Conservation (phyloP, 352 stramenopile species). For the Pythium oligandrum region DNA sequence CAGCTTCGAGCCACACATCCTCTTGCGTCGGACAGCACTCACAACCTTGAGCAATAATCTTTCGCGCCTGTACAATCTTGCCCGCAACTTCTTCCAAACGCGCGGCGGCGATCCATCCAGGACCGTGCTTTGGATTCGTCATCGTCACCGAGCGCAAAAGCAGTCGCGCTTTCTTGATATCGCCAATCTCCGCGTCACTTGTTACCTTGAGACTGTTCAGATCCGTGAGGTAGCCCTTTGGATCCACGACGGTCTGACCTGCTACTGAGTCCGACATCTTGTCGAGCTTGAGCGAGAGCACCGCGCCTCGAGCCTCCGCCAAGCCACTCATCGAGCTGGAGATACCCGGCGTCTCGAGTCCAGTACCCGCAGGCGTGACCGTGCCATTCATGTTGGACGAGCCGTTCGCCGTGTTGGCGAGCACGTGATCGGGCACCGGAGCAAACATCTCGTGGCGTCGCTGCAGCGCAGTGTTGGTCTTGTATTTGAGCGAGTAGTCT, state of each 20-base stretch:
- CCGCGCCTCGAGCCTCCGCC: slow-evolving; percentile 88
- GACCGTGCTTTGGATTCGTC: slow-evolving; percentile 98
- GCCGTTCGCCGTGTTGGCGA: slow-evolving; percentile 48
- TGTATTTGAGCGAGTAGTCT: slow-evolving; percentile 93
- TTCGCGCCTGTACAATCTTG: slow-evolving; percentile 94
- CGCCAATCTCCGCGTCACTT: slow-evolving; percentile 93
- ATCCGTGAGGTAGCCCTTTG: slow-evolving; percentile 97
- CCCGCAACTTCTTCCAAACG: slow-evolving; percentile 96
- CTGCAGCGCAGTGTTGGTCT: slow-evolving; percentile 88
- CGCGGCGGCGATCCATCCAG: slow-evolving; percentile 98
- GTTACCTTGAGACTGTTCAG: slow-evolving; percentile 94
- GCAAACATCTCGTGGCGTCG: slow-evolving; percentile 94
- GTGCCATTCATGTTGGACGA: slow-evolving; percentile 35
- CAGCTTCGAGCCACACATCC: slow-evolving; percentile 98
- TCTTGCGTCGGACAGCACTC: slow-evolving; percentile 95
- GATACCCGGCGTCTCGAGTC: slow-evolving; percentile 49
- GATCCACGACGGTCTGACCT: slow-evolving; percentile 97
- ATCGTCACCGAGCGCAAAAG: slow-evolving; percentile 95
- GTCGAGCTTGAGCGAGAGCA: slow-evolving; percentile 95
- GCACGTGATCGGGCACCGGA: slow-evolving; percentile 91
- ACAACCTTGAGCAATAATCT: slow-evolving; percentile 97
- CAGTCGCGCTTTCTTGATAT: slow-evolving; percentile 98
- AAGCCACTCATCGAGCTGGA: slow-evolving; percentile 83
- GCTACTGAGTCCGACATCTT: slow-evolving; percentile 96
- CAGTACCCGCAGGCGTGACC: slow-evolving; percentile 38